Percentiles rank a stretch among this genome's conserved stretches.
phyloP scores from a whole-genome alignment of 768 basidiomycete genomes.

The Pisolithus marmoratus region DNA sequence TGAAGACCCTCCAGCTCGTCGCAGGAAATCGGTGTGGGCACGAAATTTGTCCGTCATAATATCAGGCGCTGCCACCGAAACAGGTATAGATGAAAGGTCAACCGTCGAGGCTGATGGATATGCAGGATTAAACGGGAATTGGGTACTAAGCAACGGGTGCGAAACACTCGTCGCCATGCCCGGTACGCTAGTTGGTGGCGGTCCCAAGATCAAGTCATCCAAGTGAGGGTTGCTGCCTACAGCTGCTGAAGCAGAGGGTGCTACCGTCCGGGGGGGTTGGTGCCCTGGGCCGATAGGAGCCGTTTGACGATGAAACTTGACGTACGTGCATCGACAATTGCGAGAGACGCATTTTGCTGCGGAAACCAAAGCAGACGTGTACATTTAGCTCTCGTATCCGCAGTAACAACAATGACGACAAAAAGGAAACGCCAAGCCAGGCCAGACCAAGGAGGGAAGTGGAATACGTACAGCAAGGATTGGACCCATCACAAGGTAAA shows the following conservation, averaged over 20 bases:
- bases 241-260: constrained; percentile 25
- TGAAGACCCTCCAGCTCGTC: constrained; percentile 21
- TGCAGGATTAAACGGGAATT: constrained; percentile 26
- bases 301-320: constrained; percentile 80
- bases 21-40: constrained; percentile 39
- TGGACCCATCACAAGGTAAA: constrained; percentile 72
- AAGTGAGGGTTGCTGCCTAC: constrained; percentile 21
- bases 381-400: not conserved
- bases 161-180: constrained; percentile 21
- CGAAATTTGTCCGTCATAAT: constrained; percentile 47
- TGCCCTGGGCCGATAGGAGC: constrained; percentile 76
- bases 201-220: constrained; percentile 40
- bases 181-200: constrained; percentile 30
- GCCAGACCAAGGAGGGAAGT: not conserved
- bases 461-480: constrained; percentile 61
- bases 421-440: too few species aligned
- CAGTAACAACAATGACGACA: too few species aligned
- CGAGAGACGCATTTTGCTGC: constrained; percentile 70
- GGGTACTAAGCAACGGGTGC: constrained; percentile 26
- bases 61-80: constrained; percentile 13
- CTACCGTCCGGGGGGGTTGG: constrained; percentile 30
- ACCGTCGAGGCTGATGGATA: constrained; percentile 12
- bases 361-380: constrained; percentile 4
- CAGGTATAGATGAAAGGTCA: constrained; percentile 17
- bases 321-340: constrained; percentile 70